Evolutionary conservation across 768 basidiomycete genomes (phyloP), one percentile per base, ranked within the genome.

Genomic region (Calocybe indica): DNA sequence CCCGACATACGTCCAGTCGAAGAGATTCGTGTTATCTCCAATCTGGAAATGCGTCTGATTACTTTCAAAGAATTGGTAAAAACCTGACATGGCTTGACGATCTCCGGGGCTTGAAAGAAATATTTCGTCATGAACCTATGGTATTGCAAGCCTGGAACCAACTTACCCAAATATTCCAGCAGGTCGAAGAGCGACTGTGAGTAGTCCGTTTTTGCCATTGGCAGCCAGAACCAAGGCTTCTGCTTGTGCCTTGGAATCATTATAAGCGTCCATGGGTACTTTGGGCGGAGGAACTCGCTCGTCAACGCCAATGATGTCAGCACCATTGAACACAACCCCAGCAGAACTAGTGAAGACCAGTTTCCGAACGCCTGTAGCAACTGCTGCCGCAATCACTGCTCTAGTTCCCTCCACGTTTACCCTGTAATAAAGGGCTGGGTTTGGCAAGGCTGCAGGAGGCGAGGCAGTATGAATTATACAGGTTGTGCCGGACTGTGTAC

Each of bases 401-500:
- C 78, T 79, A 1, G 93, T 95, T 6, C 93, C 95, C 35, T 91
- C 82, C 5, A 98, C 91, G 61, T 98, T 98, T 57, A 99, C 95
- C 61, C 88, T 91, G 67, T 80, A 84, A 70, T 89, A 96, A 7
- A 97, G 61, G 1, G 80, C 80, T 0, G 80, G 72, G 54, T 88
- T 74, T 47, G 79, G 78, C 44, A 78, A 54, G 44, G 73, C 76
- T 10, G 79, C 88, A 54, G 82, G 86, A 5, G 80, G 80, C 6
- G 93, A 94, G 12, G 94, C 96, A 7, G 94, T 97, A 64, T 99
- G 96, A 52, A 99, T 91, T 52, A 98, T 88, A 58, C 88, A 90
- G 0, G 91, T 93, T 28, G 92, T 77, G 35, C 83, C 82, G 52
- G 85, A 85, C 87, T 92, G 52, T 0, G 46, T 33, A 47, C 47